Evolutionary conservation across 2,329 filamentous ascomycete species (phyloP).

Genomic region (Canariomyces notabilis): DNA sequence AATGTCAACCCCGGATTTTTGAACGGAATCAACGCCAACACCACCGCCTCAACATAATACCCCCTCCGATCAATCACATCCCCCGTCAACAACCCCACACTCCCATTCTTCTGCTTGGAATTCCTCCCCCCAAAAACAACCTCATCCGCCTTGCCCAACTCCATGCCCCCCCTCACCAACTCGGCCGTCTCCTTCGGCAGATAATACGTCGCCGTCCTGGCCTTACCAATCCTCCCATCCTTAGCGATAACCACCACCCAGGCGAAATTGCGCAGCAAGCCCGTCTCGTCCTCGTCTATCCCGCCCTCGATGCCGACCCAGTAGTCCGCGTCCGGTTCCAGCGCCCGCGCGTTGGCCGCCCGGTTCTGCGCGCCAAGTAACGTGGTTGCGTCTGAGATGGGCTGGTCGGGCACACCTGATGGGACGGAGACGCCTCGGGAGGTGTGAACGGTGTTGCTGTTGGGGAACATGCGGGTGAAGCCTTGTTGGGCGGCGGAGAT

Average conservation of each 20-base stretch:
- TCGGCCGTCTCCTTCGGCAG: slow-evolving; percentile 34
- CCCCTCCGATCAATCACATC: slow-evolving; percentile 33
- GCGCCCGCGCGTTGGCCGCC: slow-evolving; percentile 30
- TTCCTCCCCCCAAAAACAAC: slow-evolving; percentile 33
- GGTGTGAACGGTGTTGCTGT: slow-evolving; percentile 17
- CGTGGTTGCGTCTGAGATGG: slow-evolving; percentile 35
- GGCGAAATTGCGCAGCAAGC: slow-evolving; percentile 34
- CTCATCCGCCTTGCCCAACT: slow-evolving; percentile 38
- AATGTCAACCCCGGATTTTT: slow-evolving; percentile 34
- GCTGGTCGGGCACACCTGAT: slow-evolving; percentile 38
- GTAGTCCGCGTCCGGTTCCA: slow-evolving; percentile 32
- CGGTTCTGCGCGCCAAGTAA: slow-evolving; percentile 36
- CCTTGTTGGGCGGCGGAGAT: slow-evolving; percentile 34
- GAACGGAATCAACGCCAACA: slow-evolving; percentile 39
- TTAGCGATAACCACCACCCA: slow-evolving; percentile 35
- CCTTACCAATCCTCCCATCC: slow-evolving; percentile 31
- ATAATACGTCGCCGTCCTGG: slow-evolving; percentile 36
- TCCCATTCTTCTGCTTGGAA: slow-evolving; percentile 36
- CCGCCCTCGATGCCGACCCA: slow-evolving; percentile 41
- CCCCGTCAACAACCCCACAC: slow-evolving; percentile 37
- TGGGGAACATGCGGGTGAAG: slow-evolving; percentile 35
- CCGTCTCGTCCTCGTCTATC: slow-evolving; percentile 23
- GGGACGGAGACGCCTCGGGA: slow-evolving; percentile 30
- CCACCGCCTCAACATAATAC: slow-evolving; percentile 37
- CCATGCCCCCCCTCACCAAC: slow-evolving; percentile 34